These are phyloP conservation scores for Amauroascus verrucosus DNA, from an alignment of 2,329 filamentous ascomycete genomes.

Conservation along the genomic window DNA sequence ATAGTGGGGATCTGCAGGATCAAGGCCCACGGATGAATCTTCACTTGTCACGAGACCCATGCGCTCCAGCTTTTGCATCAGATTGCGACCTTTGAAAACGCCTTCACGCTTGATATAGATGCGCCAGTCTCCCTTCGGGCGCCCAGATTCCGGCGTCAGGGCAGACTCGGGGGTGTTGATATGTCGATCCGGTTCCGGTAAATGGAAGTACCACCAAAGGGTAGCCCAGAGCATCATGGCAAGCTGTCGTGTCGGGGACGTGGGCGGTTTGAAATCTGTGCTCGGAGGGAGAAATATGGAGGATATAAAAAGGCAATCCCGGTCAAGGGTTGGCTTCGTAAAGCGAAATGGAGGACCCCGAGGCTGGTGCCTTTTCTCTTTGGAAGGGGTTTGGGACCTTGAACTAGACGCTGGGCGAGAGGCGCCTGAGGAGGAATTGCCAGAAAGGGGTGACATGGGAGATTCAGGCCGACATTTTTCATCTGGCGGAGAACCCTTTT, in stretches of 20 bases:
- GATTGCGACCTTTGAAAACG: constrained; percentile 71
- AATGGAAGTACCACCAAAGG: constrained; percentile 96
- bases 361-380: background rate
- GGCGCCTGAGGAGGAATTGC: background rate
- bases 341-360: constrained; percentile 49
- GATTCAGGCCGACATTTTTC: constrained; percentile 12
- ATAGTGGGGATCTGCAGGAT: constrained; percentile 48
- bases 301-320: constrained; percentile 82
- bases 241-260: constrained; percentile 75
- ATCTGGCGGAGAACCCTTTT: constrained; percentile 16
- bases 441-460: background rate
- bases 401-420: constrained; percentile 2
- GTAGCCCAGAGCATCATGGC: constrained; percentile 96
- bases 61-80: constrained; percentile 81
- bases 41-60: constrained; percentile 76
- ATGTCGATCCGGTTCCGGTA: constrained; percentile 58
- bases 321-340: constrained; percentile 60
- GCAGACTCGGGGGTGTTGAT: constrained; percentile 54
- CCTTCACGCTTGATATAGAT: constrained; percentile 77
- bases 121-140: constrained; percentile 74
- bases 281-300: constrained; percentile 77
- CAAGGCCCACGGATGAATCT: constrained; percentile 62
- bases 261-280: constrained; percentile 66
- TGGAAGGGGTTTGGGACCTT: background rate
- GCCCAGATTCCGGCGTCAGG: constrained; percentile 56